Evolutionary conservation across 352 stramenopile species (phyloP).

Genomic region (Phytophthora rubi): DNA sequence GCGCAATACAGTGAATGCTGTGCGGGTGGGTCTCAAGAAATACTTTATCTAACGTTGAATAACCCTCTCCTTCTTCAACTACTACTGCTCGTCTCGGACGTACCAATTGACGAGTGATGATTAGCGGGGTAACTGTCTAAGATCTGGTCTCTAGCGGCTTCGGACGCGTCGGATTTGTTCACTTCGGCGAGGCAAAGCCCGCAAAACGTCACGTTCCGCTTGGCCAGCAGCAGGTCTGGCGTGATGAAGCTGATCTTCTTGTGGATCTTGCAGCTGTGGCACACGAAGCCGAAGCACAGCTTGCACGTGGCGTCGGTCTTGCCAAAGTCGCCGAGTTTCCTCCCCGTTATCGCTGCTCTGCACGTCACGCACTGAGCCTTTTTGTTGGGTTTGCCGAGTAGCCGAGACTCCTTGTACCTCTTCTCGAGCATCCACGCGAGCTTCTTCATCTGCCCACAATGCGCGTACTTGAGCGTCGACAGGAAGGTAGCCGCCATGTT

Average conservation of each 20-base stretch:
- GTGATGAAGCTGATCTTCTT: slow-evolving; percentile 49
- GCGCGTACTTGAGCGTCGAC: slow-evolving; percentile 25
- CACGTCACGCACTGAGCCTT: slow-evolving; percentile 35
- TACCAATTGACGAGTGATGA: slow-evolving; percentile 8
- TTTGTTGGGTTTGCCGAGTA: slow-evolving; percentile 26
- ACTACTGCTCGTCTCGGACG: slow-evolving; percentile 33
- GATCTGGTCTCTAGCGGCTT: slow-evolving; percentile 35
- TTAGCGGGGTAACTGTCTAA: slow-evolving; percentile 27
- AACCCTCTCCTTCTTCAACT: slow-evolving; percentile 4
- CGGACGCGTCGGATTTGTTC: slow-evolving; percentile 25
- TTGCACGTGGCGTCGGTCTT: slow-evolving; percentile 42
- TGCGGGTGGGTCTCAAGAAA: neutral
- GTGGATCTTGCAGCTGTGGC: slow-evolving; percentile 40
- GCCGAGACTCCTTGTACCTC: slow-evolving; percentile 30
- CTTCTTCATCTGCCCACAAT: slow-evolving; percentile 51
- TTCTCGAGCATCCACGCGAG: slow-evolving; percentile 44
- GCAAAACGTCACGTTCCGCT: slow-evolving; percentile 45
- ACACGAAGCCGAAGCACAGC: slow-evolving; percentile 40
- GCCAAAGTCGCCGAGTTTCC: slow-evolving; percentile 34
- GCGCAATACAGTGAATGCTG: neutral
- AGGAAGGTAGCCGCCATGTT: slow-evolving; percentile 31
- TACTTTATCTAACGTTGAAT: slow-evolving; percentile 14
- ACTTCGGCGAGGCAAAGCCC: slow-evolving; percentile 29
- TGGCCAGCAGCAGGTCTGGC: slow-evolving; percentile 27
- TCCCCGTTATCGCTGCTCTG: slow-evolving; percentile 16